phyloP scores from a whole-genome alignment of 2,329 filamentous ascomycete species.

The Apiospora kogelbergensis region DNA sequence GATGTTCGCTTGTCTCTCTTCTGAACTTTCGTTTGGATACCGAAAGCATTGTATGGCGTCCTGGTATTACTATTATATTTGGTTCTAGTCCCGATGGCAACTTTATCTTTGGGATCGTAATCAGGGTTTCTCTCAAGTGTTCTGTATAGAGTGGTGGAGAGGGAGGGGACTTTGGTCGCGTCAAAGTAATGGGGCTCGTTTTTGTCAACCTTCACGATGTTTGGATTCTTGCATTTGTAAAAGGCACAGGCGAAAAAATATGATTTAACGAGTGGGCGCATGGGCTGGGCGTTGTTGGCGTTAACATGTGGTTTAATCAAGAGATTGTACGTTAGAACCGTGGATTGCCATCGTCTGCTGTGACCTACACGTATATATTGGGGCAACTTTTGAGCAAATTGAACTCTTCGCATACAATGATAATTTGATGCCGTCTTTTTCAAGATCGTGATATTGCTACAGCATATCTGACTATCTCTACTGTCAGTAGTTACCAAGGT shows the following conservation, averaged over 20 bases:
- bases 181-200: background rate
- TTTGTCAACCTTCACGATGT: background rate
- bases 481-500: background rate
- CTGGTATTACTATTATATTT: slow-evolving; percentile 2
- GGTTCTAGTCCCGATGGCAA: background rate
- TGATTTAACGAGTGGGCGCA: background rate
- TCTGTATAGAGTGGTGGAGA: background rate
- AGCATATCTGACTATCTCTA: background rate
- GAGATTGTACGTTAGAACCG: background rate
- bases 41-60: slow-evolving; percentile 6
- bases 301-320: background rate
- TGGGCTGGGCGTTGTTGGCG: background rate
- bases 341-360: background rate
- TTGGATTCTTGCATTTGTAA: slow-evolving; percentile 4
- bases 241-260: background rate
- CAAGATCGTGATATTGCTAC: background rate
- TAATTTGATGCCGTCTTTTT: background rate
- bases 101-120: background rate
- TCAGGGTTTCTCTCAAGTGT: background rate
- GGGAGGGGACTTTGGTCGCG: background rate
- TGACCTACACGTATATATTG: background rate
- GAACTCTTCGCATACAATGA: background rate
- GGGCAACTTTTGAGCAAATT: background rate
- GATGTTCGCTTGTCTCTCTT: slow-evolving; percentile 2
- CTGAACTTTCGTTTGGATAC: slow-evolving; percentile 7